Conservation (phyloP, 441 rosid species). For the Omphalea diandra region DNA sequence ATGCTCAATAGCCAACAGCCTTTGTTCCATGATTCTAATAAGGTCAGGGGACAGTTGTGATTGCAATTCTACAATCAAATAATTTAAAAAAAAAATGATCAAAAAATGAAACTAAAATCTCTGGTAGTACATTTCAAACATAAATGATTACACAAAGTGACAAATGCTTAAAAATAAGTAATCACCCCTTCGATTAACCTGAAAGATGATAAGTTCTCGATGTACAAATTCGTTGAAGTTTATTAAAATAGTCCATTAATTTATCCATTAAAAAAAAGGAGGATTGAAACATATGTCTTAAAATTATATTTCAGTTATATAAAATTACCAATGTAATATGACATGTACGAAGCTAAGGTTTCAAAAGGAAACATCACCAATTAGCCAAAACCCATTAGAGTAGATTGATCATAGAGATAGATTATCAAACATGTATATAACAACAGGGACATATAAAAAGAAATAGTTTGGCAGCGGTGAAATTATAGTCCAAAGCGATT, state of each 20-base stretch:
- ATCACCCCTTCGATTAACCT: neutral
- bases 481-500: neutral
- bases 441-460: neutral
- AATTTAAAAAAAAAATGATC: conserved; percentile 3
- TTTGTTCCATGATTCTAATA: conserved; percentile 71
- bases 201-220: neutral
- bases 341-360: neutral
- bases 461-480: neutral
- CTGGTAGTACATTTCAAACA: neutral
- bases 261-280: neutral
- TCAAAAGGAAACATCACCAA: neutral
- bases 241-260: neutral
- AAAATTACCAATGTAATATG: neutral
- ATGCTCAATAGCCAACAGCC: conserved; percentile 63
- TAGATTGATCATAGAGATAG: neutral
- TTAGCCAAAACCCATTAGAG: neutral
- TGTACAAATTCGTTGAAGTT: neutral
- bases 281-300: neutral
- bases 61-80: conserved; percentile 43
- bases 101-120: neutral
- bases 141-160: neutral
- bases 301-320: neutral
- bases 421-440: neutral
- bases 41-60: conserved; percentile 64
- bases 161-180: neutral